Evolutionary conservation across 345 rosid species (phyloP).

Genomic region (Microthlaspi erraticum): DNA sequence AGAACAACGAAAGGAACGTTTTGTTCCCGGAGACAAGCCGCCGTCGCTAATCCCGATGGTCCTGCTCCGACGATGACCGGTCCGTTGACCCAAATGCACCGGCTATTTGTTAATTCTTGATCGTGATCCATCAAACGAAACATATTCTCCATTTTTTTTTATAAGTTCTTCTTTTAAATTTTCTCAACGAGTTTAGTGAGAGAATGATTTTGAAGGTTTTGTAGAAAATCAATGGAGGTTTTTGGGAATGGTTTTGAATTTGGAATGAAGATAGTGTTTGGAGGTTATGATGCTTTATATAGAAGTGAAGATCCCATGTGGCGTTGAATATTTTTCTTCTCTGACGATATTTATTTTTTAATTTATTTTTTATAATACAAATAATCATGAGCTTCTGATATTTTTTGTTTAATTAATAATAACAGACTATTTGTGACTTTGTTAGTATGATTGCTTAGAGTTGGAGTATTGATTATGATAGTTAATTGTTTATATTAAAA

Average conservation of each 20-base stretch:
- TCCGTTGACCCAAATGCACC: constrained; percentile 75
- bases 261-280: constrained; percentile 39
- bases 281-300: constrained; percentile 32
- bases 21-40: constrained; percentile 76
- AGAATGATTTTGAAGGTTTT: constrained; percentile 11
- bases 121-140: constrained; percentile 53
- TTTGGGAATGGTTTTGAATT: constrained; percentile 28
- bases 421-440: constrained; percentile 35
- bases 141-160: constrained; percentile 49
- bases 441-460: constrained; percentile 40
- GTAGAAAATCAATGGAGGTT: constrained; percentile 11
- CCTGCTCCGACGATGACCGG: constrained; percentile 89
- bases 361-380: background rate
- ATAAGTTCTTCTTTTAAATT: background rate
- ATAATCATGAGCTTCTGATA: constrained; percentile 34
- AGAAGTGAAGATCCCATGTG: constrained; percentile 37
- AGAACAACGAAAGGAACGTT: constrained; percentile 75
- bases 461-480: constrained; percentile 18
- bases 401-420: constrained; percentile 4
- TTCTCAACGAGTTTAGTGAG: background rate
- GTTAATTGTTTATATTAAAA: background rate
- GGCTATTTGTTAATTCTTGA: constrained; percentile 46
- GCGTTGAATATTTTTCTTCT: constrained; percentile 33
- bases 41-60: constrained; percentile 81
- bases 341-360: constrained; percentile 25